phyloP scores from a whole-genome alignment of 768 basidiomycete genomes.

The Clathrus columnatus region DNA sequence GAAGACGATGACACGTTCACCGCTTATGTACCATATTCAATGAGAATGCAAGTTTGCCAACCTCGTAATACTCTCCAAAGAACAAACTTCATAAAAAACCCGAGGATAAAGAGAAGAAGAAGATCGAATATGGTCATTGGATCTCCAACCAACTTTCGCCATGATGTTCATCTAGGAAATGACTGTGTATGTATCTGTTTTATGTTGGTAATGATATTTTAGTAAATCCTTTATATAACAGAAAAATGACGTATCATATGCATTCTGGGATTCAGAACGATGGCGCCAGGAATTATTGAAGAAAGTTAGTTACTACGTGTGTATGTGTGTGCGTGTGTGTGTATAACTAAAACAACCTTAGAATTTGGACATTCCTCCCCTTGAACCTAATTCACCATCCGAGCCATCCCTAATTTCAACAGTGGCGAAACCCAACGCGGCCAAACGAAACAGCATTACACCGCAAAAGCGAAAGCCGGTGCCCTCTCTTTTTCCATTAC shows the following conservation, averaged over 20 bases:
- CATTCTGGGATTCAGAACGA: conserved; percentile 1
- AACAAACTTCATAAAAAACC: conserved; percentile 6
- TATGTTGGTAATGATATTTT: not conserved
- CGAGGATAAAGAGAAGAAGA: not conserved
- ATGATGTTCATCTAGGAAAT: conserved; percentile 15
- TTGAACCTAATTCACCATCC: not conserved
- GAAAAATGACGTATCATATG: not conserved
- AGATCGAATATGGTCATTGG: conserved; percentile 16
- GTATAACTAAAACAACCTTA: not conserved
- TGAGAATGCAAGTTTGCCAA: not conserved
- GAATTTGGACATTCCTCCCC: not conserved
- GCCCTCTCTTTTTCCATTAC: conserved; percentile 4
- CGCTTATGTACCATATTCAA: conserved; percentile 1
- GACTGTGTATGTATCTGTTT: conserved; percentile 12
- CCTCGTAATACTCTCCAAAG: conserved; percentile 6
- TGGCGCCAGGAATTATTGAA: conserved; percentile 6
- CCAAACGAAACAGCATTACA: conserved; percentile 7
- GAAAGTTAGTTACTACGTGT: not conserved
- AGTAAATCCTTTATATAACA: not conserved
- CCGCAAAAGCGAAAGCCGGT: conserved; percentile 13
- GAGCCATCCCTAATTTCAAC: not conserved
- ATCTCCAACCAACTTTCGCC: conserved; percentile 14
- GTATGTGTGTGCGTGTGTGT: not conserved
- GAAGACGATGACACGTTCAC: conserved; percentile 11
- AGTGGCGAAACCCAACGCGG: not conserved